Base-by-base conservation (phyloP, 768 basidiomycete genomes). In the Tricholomella constricta region DNA sequence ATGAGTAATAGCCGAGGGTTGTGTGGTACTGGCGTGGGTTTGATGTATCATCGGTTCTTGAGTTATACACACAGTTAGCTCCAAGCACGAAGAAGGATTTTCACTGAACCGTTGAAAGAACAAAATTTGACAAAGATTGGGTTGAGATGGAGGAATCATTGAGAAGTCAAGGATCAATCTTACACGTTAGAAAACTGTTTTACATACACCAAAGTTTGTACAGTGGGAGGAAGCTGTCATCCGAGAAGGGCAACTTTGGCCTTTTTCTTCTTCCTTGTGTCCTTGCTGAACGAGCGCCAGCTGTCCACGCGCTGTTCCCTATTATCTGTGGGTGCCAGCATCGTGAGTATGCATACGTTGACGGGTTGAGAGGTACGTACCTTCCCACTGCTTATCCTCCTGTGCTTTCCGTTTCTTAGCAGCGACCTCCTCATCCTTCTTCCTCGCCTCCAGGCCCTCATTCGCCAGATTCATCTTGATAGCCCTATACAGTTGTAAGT, bases 381-480 rank as follows among this genome's bases (percentile, higher is more conserved):
- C 91, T 78, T 96, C 94, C 94, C 94, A 97, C 22, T 69, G 73
- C 61, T 85, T 88, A 61, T 95, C 91, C 6, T 94, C 91, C 60
- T 95, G 92, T 1, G 80, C 88, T 71, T 96, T 96, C 48, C 94
- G 80, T 69, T 96, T 96, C 73, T 71, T 85, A 31, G 83, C 63
- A 20, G 77, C 71, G 10, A 88, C 78, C 60, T 94, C 94, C 52
- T 93, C 91, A 47, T 97, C 94, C 66, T 92, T 94, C 78, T 88
- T 91, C 62, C 86, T 80, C n/a, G 94, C 94, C 65, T 96, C 94
- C 4, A 94, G 74, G 3, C 93, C 93, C 68, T 94, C 92, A 60
- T 94, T 94, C 7, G 92, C 92, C 50, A 94, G 69, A 65, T 92
- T 92, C 84, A 93, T 85, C 76, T 94, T 94, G 62, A 93, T 72